These are phyloP conservation scores for Colletotrichum destructivum DNA, from an alignment of 2,329 filamentous ascomycete species.

Conservation along the genomic window DNA sequence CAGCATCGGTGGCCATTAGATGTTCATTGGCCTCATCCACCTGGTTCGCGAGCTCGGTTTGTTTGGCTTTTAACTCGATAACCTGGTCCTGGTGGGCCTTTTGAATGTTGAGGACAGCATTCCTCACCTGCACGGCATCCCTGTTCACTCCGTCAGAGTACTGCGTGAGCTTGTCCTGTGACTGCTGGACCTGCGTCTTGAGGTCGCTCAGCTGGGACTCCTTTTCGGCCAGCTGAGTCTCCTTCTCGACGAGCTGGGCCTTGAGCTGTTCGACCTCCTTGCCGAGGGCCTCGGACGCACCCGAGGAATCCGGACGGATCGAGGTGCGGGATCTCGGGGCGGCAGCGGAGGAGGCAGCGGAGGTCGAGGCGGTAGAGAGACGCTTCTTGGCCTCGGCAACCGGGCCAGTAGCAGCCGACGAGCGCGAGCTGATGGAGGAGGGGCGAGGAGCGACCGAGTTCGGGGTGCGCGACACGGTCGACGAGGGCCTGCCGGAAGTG, in stretches of 20 bases:
- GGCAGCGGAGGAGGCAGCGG: conserved; percentile 55
- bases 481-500: conserved; percentile 31
- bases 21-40: conserved; percentile 66
- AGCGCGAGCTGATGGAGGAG: conserved; percentile 48
- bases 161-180: conserved; percentile 69
- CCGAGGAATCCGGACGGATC: conserved; percentile 52
- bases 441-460: conserved; percentile 44
- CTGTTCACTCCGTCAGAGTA: conserved; percentile 67
- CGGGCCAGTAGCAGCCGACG: conserved; percentile 53
- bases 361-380: conserved; percentile 64
- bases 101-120: conserved; percentile 36
- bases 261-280: conserved; percentile 75
- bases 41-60: conserved; percentile 63
- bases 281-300: conserved; percentile 58
- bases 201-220: conserved; percentile 71
- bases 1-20: conserved; percentile 65
- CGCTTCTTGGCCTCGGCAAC: conserved; percentile 70
- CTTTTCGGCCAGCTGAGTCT: conserved; percentile 70
- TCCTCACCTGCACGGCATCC: conserved; percentile 56
- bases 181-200: conserved; percentile 69
- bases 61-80: conserved; percentile 64
- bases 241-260: conserved; percentile 70
- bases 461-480: conserved; percentile 36
- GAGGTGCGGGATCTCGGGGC: conserved; percentile 60
- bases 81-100: conserved; percentile 60